phyloP scores from a whole-genome alignment of 495 filamentous ascomycete species.

The Penicillium daleae region DNA sequence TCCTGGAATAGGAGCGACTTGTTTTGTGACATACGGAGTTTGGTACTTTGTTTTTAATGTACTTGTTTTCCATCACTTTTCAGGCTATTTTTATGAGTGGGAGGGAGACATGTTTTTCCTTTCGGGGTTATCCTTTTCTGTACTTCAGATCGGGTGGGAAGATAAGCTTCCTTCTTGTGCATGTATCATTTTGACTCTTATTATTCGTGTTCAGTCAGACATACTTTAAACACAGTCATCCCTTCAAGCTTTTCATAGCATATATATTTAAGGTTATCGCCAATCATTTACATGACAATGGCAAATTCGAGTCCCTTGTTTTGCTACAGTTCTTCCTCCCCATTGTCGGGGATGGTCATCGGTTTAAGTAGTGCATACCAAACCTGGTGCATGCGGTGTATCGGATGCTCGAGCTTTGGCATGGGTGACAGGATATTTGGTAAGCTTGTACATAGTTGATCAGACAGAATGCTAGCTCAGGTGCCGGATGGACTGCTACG shows the following conservation, averaged over 20 bases:
- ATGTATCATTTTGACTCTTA: constrained; percentile 2
- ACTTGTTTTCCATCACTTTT: not conserved
- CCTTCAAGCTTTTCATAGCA: not conserved
- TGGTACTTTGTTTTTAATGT: not conserved
- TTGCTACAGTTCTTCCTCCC: too few relatives aligned
- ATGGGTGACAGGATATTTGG: too few relatives aligned
- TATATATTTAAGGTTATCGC: too few relatives aligned
- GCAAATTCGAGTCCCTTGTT: too few relatives aligned
- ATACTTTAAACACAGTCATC: not conserved
- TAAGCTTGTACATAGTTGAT: too few relatives aligned
- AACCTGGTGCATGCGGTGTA: too few relatives aligned
- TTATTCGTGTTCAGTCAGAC: not conserved
- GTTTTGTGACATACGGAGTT: constrained; percentile 4
- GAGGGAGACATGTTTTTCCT: not conserved
- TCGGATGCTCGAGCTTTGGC: too few relatives aligned
- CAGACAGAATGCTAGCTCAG: too few relatives aligned
- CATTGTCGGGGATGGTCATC: too few relatives aligned
- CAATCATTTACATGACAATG: too few relatives aligned
- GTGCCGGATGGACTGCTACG: too few relatives aligned
- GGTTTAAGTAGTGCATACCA: too few relatives aligned
- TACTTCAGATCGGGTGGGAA: not conserved
- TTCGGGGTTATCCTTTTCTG: not conserved
- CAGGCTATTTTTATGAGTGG: not conserved
- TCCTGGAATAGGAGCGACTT: constrained; percentile 4
- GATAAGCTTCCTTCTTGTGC: not conserved